phyloP scores from a whole-genome alignment of 805 yeast species.

The Blastobotrys americana region DNA sequence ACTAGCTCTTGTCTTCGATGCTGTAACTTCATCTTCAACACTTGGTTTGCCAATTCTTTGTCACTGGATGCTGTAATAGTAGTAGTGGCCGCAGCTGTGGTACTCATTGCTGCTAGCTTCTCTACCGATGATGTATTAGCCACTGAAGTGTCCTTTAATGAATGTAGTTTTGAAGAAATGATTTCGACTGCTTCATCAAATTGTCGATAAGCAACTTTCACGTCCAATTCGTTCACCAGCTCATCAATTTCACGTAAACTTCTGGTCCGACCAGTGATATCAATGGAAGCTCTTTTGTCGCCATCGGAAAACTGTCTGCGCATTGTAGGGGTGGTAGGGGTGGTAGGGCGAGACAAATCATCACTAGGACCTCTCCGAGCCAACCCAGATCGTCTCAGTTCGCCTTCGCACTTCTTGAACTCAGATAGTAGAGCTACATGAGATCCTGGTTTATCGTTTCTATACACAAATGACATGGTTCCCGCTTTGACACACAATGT shows the following conservation, averaged over 20 bases:
- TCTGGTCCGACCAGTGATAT: constrained; percentile 3
- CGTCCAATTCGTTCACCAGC: constrained; percentile 60
- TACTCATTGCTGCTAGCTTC: constrained; percentile 3
- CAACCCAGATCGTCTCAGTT: not conserved
- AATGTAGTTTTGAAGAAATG: constrained; percentile 15
- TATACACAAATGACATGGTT: constrained; percentile 40
- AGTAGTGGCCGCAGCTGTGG: constrained; percentile 10
- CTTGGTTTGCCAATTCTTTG: constrained; percentile 4
- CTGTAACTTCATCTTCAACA: constrained; percentile 20
- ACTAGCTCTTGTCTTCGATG: constrained; percentile 22
- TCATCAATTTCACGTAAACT: constrained; percentile 50
- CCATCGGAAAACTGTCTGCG: not conserved
- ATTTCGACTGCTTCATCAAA: constrained; percentile 40
- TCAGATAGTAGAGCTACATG: constrained; percentile 7
- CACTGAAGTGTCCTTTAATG: not conserved
- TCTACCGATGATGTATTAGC: constrained; percentile 1
- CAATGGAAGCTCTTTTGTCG: constrained; percentile 1
- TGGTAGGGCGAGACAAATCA: not conserved
- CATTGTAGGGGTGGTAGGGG: not conserved
- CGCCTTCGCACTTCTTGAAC: not conserved
- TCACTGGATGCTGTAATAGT: not conserved
- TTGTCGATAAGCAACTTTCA: constrained; percentile 53
- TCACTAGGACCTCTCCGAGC: constrained; percentile 1
- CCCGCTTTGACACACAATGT: constrained; percentile 42
- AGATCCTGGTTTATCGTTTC: constrained; percentile 18